phyloP scores from a whole-genome alignment of 257 asterid genomes.

The Mentha longifolia region DNA sequence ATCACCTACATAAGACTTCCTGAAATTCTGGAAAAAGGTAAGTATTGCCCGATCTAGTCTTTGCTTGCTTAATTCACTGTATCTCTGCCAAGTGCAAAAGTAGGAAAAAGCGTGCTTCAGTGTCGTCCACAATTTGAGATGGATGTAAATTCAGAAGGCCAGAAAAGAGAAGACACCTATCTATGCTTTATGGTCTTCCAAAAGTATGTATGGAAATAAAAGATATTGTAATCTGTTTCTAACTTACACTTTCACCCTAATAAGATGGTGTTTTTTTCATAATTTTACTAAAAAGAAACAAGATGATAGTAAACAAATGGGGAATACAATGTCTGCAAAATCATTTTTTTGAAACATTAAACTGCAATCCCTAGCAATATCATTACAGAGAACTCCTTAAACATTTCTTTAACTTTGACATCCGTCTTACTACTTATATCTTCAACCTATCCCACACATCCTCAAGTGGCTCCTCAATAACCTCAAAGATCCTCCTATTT shows the following conservation, averaged over 20 bases:
- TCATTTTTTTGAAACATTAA: background rate
- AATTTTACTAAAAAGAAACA: conserved; percentile 3
- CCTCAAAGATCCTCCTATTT: background rate
- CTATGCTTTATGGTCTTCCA: conserved; percentile 10
- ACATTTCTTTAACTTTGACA: too few relatives aligned
- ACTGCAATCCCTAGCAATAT: conserved; percentile 1
- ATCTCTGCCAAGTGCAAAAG: conserved; percentile 65
- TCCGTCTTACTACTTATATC: background rate
- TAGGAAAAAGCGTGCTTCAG: conserved; percentile 36
- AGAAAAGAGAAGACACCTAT: conserved; percentile 16
- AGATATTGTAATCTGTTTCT: background rate
- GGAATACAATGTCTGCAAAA: background rate
- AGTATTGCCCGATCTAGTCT: conserved; percentile 97
- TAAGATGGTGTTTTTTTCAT: background rate
- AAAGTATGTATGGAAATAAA: conserved; percentile 8
- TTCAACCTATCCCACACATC: background rate
- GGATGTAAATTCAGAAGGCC: conserved; percentile 11
- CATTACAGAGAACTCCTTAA: background rate
- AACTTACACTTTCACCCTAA: background rate
- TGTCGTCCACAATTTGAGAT: conserved; percentile 19
- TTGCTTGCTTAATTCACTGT: conserved; percentile 85
- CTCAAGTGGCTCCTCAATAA: background rate
- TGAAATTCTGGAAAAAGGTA: conserved; percentile 84
- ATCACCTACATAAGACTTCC: conserved; percentile 95
- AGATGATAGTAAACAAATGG: background rate